Evolutionary conservation across 2,329 filamentous ascomycete genomes (phyloP), one percentile per base, ranked within the genome.

Genomic region (Fusarium coffeatum): DNA sequence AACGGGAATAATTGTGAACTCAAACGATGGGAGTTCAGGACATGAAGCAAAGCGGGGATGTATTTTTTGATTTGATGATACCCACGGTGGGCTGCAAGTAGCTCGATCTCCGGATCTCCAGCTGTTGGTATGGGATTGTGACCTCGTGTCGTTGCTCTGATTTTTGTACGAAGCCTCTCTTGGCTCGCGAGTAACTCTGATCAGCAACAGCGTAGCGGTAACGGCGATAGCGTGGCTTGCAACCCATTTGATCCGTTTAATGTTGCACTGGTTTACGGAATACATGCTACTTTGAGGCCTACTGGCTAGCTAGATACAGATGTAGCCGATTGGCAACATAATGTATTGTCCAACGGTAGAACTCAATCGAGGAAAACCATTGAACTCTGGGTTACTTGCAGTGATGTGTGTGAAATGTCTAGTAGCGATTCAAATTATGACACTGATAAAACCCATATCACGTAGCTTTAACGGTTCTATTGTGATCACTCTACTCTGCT

Each of bases 41-140:
- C 16, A 47, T 18, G 16, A 30, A 28, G 25, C 25, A 27, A 41
- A 32, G n/a, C 32, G 23, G 23, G 30, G 16, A 30, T 53, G 9
- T 28, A 25, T 49, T 59, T 28, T 16, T 47, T 25, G 32, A 34
- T 55, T 47, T 55, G 43, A 55, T 30, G 57, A 59, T 59, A 55
- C 57, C 57, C 32, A n/a, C 22, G 41, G 54, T 46, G 48, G 56
- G 53, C 32, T 40, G 56, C 40, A 59, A 28, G 49, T 23, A 37
- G 18, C n/a, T 43, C 25, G 40, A 42, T 54, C 27, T 30, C 28
- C 15, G 25, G 23, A 22, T 30, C 22, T 43, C 27, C 43, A 27
- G 15, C 27, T 54, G n/a, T 18, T 23, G n/a, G 11, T 27, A 32
- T 18, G 8, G 23, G n/a, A 15, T 30, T 32, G 9, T 20, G n/a